Base-by-base conservation (phyloP, 2,329 filamentous ascomycete genomes). In the Endothia cerciana region DNA sequence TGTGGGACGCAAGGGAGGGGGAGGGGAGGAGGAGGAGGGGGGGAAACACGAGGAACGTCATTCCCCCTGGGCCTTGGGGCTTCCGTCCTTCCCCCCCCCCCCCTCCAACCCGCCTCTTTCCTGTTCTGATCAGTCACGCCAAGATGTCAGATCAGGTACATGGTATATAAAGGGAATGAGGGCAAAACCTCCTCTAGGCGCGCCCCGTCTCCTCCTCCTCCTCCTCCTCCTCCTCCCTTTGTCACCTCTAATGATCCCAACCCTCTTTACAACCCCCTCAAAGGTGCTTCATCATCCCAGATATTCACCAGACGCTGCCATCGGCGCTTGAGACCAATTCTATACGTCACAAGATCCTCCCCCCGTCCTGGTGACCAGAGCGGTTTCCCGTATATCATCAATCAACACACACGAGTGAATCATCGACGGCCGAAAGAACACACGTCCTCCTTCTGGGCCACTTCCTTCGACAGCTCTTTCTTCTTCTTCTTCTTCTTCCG, bases 401-500 rank as follows among this genome's bases (percentile, higher is more conserved):
- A n/a, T n/a, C n/a, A n/a, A 13, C 45, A 17, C 15, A 47, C 43
- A 58, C 38, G n/a, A n/a, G n/a, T n/a, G n/a, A n/a, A n/a, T n/a
- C n/a, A n/a, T n/a, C n/a, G n/a, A n/a, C n/a, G n/a, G n/a, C n/a
- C n/a, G n/a, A n/a, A n/a, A n/a, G n/a, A n/a, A n/a, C n/a, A n/a
- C n/a, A n/a, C n/a, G n/a, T n/a, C n/a, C n/a, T n/a, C n/a, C n/a
- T n/a, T n/a, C n/a, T n/a, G n/a, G n/a, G n/a, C n/a, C n/a, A n/a
- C n/a, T n/a, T n/a, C n/a, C n/a, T n/a, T n/a, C n/a, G n/a, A n/a
- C n/a, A n/a, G n/a, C n/a, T n/a, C n/a, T n/a, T n/a, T n/a, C n/a
- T n/a, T n/a, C 62, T 41, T 41, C 53, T 47, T 64, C 49, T 69
- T 68, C 25, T 63, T 41, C 40, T 61, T 22, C 30, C 11, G 11